Percentiles rank a stretch among this genome's conserved stretches.
phyloP scores from a whole-genome alignment of 371 early-diverging fungal genomes.

The Nematocida ironsii region DNA sequence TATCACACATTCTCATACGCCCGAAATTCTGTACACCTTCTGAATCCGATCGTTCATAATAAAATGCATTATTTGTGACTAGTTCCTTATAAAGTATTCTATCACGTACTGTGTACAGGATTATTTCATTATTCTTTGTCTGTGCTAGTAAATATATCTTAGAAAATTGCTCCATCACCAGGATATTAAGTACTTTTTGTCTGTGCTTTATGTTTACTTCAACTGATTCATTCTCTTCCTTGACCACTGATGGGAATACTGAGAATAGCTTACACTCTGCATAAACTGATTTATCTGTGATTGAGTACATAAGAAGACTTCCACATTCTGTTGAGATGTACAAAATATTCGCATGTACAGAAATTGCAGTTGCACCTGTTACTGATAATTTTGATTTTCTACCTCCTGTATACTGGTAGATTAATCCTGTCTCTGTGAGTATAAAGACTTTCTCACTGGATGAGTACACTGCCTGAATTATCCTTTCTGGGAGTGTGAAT shows the following conservation, averaged over 20 bases:
- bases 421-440: slow-evolving; percentile 21
- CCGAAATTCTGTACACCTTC: not conserved
- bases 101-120: slow-evolving; percentile 10
- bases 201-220: not conserved
- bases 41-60: slow-evolving; percentile 22
- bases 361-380: not conserved
- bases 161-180: not conserved
- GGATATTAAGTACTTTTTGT: not conserved
- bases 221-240: not conserved
- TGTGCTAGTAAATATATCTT: slow-evolving; percentile 4
- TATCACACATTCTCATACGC: not conserved
- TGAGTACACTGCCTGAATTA: not conserved
- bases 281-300: not conserved
- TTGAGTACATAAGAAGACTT: slow-evolving; percentile 13
- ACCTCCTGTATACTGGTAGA: slow-evolving; percentile 5
- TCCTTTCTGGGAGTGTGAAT: not conserved
- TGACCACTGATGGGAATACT: slow-evolving; percentile 31
- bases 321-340: not conserved
- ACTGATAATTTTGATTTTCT: slow-evolving; percentile 15
- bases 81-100: slow-evolving; percentile 5
- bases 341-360: not conserved
- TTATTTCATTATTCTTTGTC: slow-evolving; percentile 43
- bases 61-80: slow-evolving; percentile 19
- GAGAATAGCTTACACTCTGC: not conserved
- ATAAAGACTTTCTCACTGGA: not conserved